A percentile compares a stretch with the other conserved stretches of the same genome.
These are phyloP conservation scores for Vachellia collinsii DNA, from an alignment of 306 rosid genomes.

Conservation along the genomic window DNA sequence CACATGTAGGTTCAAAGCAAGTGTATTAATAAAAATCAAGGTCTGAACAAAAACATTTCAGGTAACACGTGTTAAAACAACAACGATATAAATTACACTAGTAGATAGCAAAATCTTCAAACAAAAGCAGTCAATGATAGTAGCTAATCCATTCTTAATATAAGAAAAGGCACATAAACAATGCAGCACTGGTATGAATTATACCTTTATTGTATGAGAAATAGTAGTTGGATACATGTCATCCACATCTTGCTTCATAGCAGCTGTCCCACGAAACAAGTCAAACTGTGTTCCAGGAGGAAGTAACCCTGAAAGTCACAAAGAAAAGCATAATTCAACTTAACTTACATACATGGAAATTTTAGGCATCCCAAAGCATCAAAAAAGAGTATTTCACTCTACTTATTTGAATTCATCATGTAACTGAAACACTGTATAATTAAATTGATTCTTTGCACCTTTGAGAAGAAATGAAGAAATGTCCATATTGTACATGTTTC, in stretches of 20 bases:
- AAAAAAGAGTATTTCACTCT: not conserved
- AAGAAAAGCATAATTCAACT: constrained; percentile 24
- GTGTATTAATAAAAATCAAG: not conserved
- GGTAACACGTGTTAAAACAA: not conserved
- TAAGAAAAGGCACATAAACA: constrained; percentile 10
- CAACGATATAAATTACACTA: not conserved
- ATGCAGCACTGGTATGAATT: constrained; percentile 26
- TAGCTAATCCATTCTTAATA: constrained; percentile 18
- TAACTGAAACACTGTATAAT: constrained; percentile 1
- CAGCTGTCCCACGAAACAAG: constrained; percentile 97
- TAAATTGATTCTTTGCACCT: constrained; percentile 26
- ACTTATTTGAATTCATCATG: constrained; percentile 10
- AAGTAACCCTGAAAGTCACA: constrained; percentile 77
- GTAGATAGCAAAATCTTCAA: constrained; percentile 5
- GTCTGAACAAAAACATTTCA: not conserved
- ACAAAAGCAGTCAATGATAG: not conserved
- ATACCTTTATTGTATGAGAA: constrained; percentile 93
- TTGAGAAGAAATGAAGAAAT: constrained; percentile 26
- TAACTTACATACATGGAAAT: not conserved
- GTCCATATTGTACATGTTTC: constrained; percentile 12
- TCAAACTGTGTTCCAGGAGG: constrained; percentile 99
- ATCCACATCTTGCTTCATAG: constrained; percentile 99
- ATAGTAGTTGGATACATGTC: constrained; percentile 90
- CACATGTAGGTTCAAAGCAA: not conserved
- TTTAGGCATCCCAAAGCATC: constrained; percentile 19